Evolutionary conservation across 208 protist species (phyloP), one percentile per base, ranked within the genome.

Genomic region (Leishmania major): DNA sequence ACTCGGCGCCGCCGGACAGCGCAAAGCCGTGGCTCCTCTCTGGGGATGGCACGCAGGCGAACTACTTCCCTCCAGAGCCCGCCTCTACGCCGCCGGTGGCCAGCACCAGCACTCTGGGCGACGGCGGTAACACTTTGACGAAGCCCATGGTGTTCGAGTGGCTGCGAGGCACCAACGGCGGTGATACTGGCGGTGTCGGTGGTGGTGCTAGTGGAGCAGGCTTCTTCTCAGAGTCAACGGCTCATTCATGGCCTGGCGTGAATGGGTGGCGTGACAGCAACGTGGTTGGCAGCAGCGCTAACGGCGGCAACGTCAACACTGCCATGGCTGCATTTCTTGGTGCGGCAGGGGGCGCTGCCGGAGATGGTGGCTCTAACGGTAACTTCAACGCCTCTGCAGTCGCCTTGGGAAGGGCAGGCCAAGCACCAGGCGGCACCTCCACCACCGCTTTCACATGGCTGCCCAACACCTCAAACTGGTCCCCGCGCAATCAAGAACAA

Each of bases 21-120:
- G 51, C 77, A 31, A 53, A 78, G 28, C 82, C 82, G 57, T 85
- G 82, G 82, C 72, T 85, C n/a, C 51, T 81, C 59, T 60, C 82
- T 28, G 71, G 62, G 35, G 77, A 85, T 43, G 77, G 59, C 13
- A 28, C 71, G n/a, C 76, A 78, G 35, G 57, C 37, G 5, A 64
- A 40, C 71, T 79, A 49, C 75, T 51, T 66, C 40, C 53, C 49
- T 17, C n/a, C 74, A 66, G 37, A 57, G 13, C 72, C 49, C 51
- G n/a, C n/a, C 8, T 57, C 67, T 79, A 10, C n/a, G 49, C 35
- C 66, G 78, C 53, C 8, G 13, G 11, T 15, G 19, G 31, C 35
- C 31, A 22, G 31, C 72, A 15, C 72, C 72, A 60, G 25, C 72
- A 43, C 49, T 3, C 10, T 60, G 72, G 47, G 11, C 35, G 28